Evolutionary conservation across 2,329 filamentous ascomycete genomes (phyloP).

Genomic region (Chrysoporthe austroafricana): DNA sequence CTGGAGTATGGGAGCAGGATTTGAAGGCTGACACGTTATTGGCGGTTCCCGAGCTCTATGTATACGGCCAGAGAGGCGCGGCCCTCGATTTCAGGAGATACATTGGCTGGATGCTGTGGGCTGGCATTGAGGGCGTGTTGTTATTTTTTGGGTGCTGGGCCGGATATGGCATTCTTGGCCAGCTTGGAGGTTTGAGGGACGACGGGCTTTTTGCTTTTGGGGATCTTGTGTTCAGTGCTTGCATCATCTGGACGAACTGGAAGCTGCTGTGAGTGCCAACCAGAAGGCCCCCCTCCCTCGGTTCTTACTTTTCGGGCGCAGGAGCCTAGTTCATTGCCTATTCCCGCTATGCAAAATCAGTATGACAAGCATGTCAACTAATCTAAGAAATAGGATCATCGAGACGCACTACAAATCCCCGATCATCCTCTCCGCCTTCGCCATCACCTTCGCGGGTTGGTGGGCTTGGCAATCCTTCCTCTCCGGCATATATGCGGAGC

Average conservation of each 20-base stretch:
- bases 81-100: constrained; percentile 79
- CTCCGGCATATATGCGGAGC: constrained; percentile 59
- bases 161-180: constrained; percentile 49
- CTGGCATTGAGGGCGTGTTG: constrained; percentile 71
- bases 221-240: constrained; percentile 70
- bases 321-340: not conserved
- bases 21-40: constrained; percentile 80
- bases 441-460: constrained; percentile 68
- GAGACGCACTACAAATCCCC: constrained; percentile 78
- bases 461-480: constrained; percentile 76
- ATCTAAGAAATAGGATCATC: constrained; percentile 55
- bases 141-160: constrained; percentile 67
- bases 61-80: constrained; percentile 72
- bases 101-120: constrained; percentile 77
- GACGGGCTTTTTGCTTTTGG: constrained; percentile 76
- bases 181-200: constrained; percentile 57
- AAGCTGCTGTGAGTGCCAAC: constrained; percentile 69
- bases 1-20: constrained; percentile 92
- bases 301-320: not conserved
- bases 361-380: constrained; percentile 28
- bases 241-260: constrained; percentile 72
- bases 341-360: not conserved
- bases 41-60: constrained; percentile 91
- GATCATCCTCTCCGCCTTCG: constrained; percentile 62
- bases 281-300: not conserved